phyloP scores from a whole-genome alignment of 2,329 filamentous ascomycete species.

The Trichoderma sp. region DNA sequence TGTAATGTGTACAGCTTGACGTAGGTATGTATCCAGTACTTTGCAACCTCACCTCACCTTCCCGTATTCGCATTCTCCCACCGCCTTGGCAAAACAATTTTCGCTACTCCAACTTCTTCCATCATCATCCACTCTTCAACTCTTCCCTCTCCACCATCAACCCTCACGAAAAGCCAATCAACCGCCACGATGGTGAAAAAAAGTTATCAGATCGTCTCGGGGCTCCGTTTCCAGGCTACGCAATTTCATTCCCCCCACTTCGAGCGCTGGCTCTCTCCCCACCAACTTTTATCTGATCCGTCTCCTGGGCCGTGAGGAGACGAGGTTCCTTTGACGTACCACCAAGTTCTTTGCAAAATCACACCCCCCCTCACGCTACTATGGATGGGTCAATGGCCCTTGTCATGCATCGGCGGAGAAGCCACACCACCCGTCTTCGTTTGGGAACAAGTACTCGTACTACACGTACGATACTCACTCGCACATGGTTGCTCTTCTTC shows the following conservation, averaged over 20 bases:
- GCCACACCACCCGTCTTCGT: background rate
- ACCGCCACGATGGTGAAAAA: background rate
- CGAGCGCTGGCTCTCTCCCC: background rate
- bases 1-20: background rate
- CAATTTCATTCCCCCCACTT: slow-evolving; percentile 10
- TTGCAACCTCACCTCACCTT: background rate
- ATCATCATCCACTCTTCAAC: too few species aligned
- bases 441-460: background rate
- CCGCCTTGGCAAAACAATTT: slow-evolving; percentile 4
- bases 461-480: background rate
- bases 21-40: background rate
- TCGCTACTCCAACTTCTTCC: background rate
- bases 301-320: background rate
- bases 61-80: background rate
- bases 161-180: slow-evolving; percentile 17
- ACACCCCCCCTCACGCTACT: background rate
- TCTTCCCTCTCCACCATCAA: background rate
- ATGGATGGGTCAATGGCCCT: background rate
- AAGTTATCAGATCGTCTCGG: slow-evolving; percentile 26
- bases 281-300: slow-evolving; percentile 26
- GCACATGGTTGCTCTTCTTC: background rate
- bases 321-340: slow-evolving; percentile 9
- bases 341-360: background rate
- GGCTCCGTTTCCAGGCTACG: background rate
- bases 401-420: slow-evolving; percentile 5